A percentile compares a stretch with the other conserved stretches of the same genome.
Conservation (phyloP, 306 rosid species). For the Parietaria judaica region DNA sequence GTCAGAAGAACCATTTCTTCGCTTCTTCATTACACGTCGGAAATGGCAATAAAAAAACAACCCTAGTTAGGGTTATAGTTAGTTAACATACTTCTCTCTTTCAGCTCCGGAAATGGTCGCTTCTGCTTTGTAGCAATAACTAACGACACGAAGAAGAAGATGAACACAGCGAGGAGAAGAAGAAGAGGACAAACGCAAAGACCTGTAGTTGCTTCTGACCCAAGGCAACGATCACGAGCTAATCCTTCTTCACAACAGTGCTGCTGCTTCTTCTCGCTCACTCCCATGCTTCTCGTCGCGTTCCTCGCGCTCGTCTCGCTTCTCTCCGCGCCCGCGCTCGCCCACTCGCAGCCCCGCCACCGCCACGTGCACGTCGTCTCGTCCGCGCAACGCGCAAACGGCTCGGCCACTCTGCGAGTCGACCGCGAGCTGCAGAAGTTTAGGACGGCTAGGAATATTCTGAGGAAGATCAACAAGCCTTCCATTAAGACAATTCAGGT, state of each 20-base stretch:
- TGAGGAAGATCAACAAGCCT: slow-evolving; percentile 72
- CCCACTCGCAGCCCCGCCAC: slow-evolving; percentile 26
- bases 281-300: slow-evolving; percentile 48
- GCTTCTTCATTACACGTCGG: slow-evolving; percentile 30
- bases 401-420: slow-evolving; percentile 30
- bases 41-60: slow-evolving; percentile 28
- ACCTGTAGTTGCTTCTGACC: neutral
- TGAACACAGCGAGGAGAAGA: slow-evolving; percentile 40
- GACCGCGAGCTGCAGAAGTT: slow-evolving; percentile 34
- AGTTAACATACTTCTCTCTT: slow-evolving; percentile 14
- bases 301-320: slow-evolving; percentile 39
- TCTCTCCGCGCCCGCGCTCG: slow-evolving; percentile 37
- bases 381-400: slow-evolving; percentile 30
- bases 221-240: slow-evolving; percentile 20
- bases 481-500: slow-evolving; percentile 85
- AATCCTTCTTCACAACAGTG: slow-evolving; percentile 15
- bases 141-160: slow-evolving; percentile 38
- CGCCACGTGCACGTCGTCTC: slow-evolving; percentile 17
- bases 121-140: slow-evolving; percentile 39
- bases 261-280: slow-evolving; percentile 17
- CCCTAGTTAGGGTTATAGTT: neutral
- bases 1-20: slow-evolving; percentile 7
- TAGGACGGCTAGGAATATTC: slow-evolving; percentile 33
- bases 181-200: neutral
- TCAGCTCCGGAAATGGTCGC: slow-evolving; percentile 22